These are phyloP conservation scores for Saccharomyces kudriavzevii DNA, from an alignment of 805 yeast species.

Conservation along the genomic window DNA sequence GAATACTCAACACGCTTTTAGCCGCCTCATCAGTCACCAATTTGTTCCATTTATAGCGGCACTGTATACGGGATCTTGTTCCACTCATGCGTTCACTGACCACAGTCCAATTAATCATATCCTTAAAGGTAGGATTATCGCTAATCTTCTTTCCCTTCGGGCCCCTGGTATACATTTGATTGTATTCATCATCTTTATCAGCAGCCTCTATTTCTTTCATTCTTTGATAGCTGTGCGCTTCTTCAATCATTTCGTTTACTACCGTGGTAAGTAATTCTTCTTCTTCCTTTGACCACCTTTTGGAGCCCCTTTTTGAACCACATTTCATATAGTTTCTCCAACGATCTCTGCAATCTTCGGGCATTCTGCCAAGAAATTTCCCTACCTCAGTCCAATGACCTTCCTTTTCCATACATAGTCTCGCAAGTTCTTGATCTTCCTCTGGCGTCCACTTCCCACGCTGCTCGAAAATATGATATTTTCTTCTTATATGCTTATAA, in stretches of 20 bases:
- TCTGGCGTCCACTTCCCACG: conserved; percentile 86
- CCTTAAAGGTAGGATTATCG: conserved; percentile 25
- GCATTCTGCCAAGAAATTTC: conserved; percentile 77
- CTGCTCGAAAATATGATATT: conserved; percentile 78
- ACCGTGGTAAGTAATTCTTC: conserved; percentile 54
- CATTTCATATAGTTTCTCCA: conserved; percentile 95
- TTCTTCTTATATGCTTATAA: conserved; percentile 85
- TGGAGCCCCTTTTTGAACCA: conserved; percentile 64
- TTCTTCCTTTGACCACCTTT: conserved; percentile 73
- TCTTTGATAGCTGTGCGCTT: conserved; percentile 18
- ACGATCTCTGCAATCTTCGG: conserved; percentile 94
- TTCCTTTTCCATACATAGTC: conserved; percentile 55
- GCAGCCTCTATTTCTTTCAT: conserved; percentile 9
- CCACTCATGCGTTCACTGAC: conserved; percentile 90
- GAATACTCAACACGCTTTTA: conserved; percentile 37
- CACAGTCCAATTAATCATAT: conserved; percentile 78
- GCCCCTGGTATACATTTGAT: conserved; percentile 7
- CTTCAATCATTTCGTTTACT: conserved; percentile 42
- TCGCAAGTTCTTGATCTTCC: conserved; percentile 64
- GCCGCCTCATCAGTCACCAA: conserved; percentile 52
- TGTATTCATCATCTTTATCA: conserved; percentile 12
- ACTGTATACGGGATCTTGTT: conserved; percentile 80
- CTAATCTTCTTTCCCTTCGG: conserved; percentile 16
- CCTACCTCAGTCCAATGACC: conserved; percentile 91
- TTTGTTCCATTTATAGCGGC: conserved; percentile 93